Evolutionary conservation across 345 rosid species (phyloP).

Genomic region (Jatropha curcas): DNA sequence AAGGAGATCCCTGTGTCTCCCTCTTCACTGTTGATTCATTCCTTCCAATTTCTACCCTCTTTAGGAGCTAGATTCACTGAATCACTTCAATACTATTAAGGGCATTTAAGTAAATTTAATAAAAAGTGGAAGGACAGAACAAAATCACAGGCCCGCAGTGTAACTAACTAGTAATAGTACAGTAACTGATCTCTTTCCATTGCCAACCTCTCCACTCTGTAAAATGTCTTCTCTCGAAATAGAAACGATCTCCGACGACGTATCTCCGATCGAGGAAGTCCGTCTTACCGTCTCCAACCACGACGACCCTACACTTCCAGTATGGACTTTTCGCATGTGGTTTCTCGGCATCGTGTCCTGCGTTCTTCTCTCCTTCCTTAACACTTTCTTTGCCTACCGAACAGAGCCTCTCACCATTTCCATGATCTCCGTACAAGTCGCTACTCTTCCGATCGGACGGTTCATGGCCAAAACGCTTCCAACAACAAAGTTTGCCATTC

Average conservation of each 20-base stretch:
- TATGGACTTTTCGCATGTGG: constrained; percentile 74
- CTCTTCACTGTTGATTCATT: no score
- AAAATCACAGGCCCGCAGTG: no score
- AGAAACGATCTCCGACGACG: constrained; percentile 25
- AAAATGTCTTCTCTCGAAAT: constrained; percentile 7
- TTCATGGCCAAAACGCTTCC: constrained; percentile 43
- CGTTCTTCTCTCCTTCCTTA: constrained; percentile 58
- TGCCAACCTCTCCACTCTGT: neutral
- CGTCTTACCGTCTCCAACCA: constrained; percentile 54
- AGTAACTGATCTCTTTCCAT: neutral
- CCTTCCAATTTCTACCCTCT: no score
- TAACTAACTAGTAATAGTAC: no score
- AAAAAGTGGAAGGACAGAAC: no score
- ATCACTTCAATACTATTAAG: no score
- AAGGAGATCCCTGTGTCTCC: no score
- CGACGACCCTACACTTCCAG: constrained; percentile 57
- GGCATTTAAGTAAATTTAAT: no score
- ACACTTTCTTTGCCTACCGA: constrained; percentile 64
- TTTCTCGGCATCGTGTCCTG: constrained; percentile 53
- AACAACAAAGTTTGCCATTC: constrained; percentile 22
- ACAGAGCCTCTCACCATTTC: constrained; percentile 53
- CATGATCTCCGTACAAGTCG: constrained; percentile 59
- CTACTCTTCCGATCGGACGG: constrained; percentile 55
- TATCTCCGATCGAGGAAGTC: constrained; percentile 58
- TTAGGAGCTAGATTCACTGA: no score